phyloP scores from a whole-genome alignment of 2,329 filamentous ascomycete species.

The Curvularia eragrostidis region DNA sequence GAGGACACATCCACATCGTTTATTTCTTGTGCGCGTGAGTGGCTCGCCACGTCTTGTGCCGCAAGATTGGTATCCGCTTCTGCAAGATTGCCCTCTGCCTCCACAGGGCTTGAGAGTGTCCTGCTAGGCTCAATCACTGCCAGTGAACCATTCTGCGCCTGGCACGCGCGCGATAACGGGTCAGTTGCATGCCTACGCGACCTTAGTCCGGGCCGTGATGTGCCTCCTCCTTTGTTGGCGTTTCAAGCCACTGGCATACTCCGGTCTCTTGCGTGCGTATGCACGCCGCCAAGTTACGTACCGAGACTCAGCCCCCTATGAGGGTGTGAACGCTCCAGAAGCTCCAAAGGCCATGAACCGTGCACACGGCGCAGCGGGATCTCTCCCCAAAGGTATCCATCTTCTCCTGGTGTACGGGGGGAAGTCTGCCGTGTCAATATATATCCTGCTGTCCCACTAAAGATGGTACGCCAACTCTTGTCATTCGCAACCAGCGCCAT shows the following conservation, averaged over 20 bases:
- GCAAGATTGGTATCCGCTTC: neutral
- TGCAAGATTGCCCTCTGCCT: neutral
- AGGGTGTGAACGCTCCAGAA: constrained; percentile 14
- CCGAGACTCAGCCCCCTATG: constrained; percentile 22
- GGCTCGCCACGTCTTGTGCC: neutral
- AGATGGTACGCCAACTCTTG: constrained; percentile 5
- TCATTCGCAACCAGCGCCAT: constrained; percentile 7
- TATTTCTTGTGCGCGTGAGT: neutral
- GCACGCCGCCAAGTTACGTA: constrained; percentile 15
- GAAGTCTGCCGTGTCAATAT: constrained; percentile 12
- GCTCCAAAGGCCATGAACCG: constrained; percentile 13
- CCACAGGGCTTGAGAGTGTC: neutral
- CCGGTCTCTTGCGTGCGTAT: constrained; percentile 10
- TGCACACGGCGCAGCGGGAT: constrained; percentile 19
- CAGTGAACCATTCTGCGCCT: neutral
- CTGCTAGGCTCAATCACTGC: neutral
- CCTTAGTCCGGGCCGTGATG: neutral
- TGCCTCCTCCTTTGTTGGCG: constrained; percentile 10
- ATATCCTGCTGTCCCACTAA: constrained; percentile 18
- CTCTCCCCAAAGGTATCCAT: constrained; percentile 13
- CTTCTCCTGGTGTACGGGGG: constrained; percentile 10
- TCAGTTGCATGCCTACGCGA: neutral
- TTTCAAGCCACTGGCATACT: constrained; percentile 3
- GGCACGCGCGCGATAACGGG: neutral
- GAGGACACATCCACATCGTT: neutral